Evolutionary conservation across 441 rosid genomes (phyloP).

Genomic region (Populus hybrid): DNA sequence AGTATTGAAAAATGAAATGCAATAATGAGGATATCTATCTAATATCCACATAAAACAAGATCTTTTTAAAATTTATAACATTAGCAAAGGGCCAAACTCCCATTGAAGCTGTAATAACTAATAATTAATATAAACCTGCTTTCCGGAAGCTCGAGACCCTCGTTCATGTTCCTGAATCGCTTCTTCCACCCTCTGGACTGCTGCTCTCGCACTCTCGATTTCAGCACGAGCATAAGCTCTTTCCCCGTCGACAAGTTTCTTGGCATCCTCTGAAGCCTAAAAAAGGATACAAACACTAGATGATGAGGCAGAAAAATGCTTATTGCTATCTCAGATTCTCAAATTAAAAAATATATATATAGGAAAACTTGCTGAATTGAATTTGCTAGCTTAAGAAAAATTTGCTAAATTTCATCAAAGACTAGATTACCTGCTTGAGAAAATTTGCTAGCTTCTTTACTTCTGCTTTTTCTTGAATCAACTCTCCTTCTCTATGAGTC

Average conservation of each 20-base stretch:
- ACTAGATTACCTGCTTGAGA: constrained; percentile 70
- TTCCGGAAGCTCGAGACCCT: constrained; percentile 71
- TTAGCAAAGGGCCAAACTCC: background rate
- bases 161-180: constrained; percentile 86
- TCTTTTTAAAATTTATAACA: background rate
- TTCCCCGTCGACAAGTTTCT: constrained; percentile 92
- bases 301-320: background rate
- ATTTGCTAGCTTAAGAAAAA: background rate
- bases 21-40: background rate
- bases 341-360: background rate
- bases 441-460: constrained; percentile 90
- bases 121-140: constrained; percentile 42
- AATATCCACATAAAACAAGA: background rate
- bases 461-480: constrained; percentile 90
- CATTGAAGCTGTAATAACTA: background rate
- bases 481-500: constrained; percentile 95
- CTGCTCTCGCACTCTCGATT: constrained; percentile 94
- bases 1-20: background rate
- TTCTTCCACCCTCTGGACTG: constrained; percentile 96
- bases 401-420: background rate
- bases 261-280: constrained; percentile 98
- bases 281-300: constrained; percentile 1
- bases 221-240: constrained; percentile 92
- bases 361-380: background rate
- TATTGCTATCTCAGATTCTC: background rate